Evolutionary conservation across 2,329 filamentous ascomycete genomes (phyloP).

Genomic region (Monosporascus sp.): DNA sequence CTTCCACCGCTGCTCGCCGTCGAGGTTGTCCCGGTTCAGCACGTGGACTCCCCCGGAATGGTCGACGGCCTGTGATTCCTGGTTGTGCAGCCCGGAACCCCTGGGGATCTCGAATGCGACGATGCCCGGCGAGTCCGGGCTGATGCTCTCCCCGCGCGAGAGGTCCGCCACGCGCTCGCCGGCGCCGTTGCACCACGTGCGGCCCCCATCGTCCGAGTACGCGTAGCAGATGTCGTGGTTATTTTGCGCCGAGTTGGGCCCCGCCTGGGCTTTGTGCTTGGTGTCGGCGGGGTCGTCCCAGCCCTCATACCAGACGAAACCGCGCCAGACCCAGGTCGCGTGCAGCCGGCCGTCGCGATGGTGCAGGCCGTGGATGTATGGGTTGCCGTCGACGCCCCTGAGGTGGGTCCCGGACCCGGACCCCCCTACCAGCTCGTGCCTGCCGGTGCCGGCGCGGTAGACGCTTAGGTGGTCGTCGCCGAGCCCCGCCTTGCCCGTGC

Average conservation of each 20-base stretch:
- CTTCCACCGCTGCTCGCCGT: conserved; percentile 28
- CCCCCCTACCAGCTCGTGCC: conserved; percentile 30
- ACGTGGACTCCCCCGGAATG: conserved; percentile 40
- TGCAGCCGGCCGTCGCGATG: conserved; percentile 29
- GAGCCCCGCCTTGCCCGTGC: conserved; percentile 44
- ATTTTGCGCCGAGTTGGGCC: conserved; percentile 38
- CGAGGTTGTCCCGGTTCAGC: conserved; percentile 37
- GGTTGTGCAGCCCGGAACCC: conserved; percentile 41
- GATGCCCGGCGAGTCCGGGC: conserved; percentile 34
- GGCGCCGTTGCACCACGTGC: conserved; percentile 35
- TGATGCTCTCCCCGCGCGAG: conserved; percentile 30
- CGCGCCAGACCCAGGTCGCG: conserved; percentile 45
- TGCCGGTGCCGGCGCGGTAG: conserved; percentile 30
- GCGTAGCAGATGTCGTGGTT: conserved; percentile 47
- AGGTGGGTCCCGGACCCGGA: conserved; percentile 25
- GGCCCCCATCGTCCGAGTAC: conserved; percentile 38
- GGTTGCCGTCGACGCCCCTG: conserved; percentile 49
- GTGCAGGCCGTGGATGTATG: conserved; percentile 45
- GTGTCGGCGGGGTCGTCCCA: conserved; percentile 34
- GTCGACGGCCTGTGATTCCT: conserved; percentile 44
- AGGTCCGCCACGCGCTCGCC: conserved; percentile 30
- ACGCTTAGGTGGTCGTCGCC: conserved; percentile 43
- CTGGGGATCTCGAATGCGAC: conserved; percentile 39
- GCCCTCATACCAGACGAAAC: conserved; percentile 38
- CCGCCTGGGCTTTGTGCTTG: conserved; percentile 36